Base-by-base conservation (phyloP, 2,329 filamentous ascomycete genomes). In the Colletotrichum navitas region DNA sequence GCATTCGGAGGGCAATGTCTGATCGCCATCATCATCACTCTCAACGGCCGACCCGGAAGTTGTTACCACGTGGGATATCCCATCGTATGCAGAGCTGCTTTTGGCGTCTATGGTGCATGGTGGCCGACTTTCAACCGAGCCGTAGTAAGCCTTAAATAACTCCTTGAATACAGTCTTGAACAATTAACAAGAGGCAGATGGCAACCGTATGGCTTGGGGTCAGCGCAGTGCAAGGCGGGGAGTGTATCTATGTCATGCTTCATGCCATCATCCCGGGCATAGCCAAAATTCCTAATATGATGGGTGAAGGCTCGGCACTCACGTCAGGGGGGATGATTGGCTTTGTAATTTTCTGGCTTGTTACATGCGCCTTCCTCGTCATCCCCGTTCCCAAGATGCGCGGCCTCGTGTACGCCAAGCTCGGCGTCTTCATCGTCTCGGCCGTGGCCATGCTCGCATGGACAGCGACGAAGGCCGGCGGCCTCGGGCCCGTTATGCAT, bases 391-490 rank as follows among this genome's bases (percentile, higher is more conserved):
- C 74, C 26, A 73, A 68, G 63, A 76, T 74, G 74, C 68, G 69
- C 3, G 67, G 64, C 3, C 63, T 74, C 14, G 71, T 72, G n/a
- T 66, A 74, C 51, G 73, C 59, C 43, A 76, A 74, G 74, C 76
- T 84, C 5, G 74, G 76, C 5, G 80, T 83, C 39, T 84, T 81
- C 69, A 71, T 81, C 49, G 73, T 79, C 34, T 81, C 79, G 7
- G 80, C 81, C 4, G 75, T 82, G 34, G 79, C 81, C 2, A 83
- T 84, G 81, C 73, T 80, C 5, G 75, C 68, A 10, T 84, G 82
- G 82, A 89, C 93, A 1, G 87, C 97, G n/a, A 90, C 93, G 41
- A 89, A 93, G 36, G 94, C 95, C 36, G 89, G 94, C 54, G 95
- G 94, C 1, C 87, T 95, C 68, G 71, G 78, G 61, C 62, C 77